Evolutionary conservation across 1,284 basidiomycete genomes (phyloP).

Genomic region (Phylloboletellus chloephorus): DNA sequence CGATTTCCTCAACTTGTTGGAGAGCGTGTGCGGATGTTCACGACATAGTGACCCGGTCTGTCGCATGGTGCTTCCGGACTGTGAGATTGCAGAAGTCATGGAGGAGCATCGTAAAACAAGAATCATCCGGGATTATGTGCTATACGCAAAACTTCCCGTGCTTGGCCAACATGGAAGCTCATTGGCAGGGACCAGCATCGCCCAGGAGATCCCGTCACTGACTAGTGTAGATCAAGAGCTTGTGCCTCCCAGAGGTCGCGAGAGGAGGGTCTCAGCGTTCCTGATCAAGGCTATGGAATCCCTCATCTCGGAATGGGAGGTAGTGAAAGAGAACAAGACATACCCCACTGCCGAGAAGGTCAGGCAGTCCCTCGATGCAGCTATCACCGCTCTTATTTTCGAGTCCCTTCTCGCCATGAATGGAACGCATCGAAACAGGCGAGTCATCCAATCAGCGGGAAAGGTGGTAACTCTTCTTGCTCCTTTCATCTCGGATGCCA

Average conservation of each 20-base stretch:
- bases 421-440: constrained; percentile 52
- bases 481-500: constrained; percentile 38
- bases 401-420: constrained; percentile 63
- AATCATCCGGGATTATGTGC: constrained; percentile 64
- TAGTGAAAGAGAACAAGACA: constrained; percentile 28
- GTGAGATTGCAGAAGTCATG: constrained; percentile 55
- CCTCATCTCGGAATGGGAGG: constrained; percentile 47
- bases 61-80: constrained; percentile 57
- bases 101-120: constrained; percentile 52
- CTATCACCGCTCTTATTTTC: constrained; percentile 59
- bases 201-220: constrained; percentile 7
- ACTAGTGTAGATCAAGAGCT: constrained; percentile 31
- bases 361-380: constrained; percentile 63
- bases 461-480: constrained; percentile 46
- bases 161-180: constrained; percentile 23
- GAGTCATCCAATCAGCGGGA: constrained; percentile 58
- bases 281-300: constrained; percentile 56
- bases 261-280: constrained; percentile 62
- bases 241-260: constrained; percentile 44
- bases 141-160: constrained; percentile 57
- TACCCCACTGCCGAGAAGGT: constrained; percentile 55
- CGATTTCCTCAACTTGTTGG: constrained; percentile 63
- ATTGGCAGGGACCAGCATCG: background rate
- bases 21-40: constrained; percentile 54
- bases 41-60: constrained; percentile 43